Conservation (phyloP, 164 flowering plant genomes). For the Liriodendron chinense region DNA sequence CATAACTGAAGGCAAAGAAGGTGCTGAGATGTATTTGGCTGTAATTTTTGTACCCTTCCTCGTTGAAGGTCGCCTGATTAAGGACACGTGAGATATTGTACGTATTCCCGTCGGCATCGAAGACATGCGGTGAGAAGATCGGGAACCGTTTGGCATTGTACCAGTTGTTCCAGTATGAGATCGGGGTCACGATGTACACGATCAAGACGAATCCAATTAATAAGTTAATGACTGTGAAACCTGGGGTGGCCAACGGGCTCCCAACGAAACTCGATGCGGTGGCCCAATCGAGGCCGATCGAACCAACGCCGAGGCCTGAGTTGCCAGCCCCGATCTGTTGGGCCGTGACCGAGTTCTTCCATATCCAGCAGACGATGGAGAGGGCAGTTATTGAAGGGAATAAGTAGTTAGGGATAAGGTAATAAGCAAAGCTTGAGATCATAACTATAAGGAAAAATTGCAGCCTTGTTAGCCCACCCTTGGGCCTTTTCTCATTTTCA, state of each 20-base stretch:
- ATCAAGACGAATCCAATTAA: conserved; percentile 37
- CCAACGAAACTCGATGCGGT: conserved; percentile 46
- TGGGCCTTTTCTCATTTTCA: conserved; percentile 41
- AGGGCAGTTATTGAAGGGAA: conserved; percentile 54
- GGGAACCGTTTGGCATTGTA: conserved; percentile 55
- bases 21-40: conserved; percentile 49
- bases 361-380: conserved; percentile 60
- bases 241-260: conserved; percentile 58
- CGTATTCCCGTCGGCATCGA: conserved; percentile 25
- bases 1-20: conserved; percentile 39
- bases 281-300: conserved; percentile 58
- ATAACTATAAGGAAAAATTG: conserved; percentile 59
- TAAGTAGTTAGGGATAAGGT: conserved; percentile 30
- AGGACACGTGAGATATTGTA: conserved; percentile 41
- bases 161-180: conserved; percentile 50
- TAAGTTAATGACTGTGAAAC: conserved; percentile 43
- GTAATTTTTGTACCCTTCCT: conserved; percentile 36
- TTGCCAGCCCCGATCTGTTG: conserved; percentile 61
- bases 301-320: conserved; percentile 59
- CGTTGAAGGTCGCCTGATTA: conserved; percentile 25
- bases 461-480: conserved; percentile 51
- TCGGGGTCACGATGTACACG: conserved; percentile 39
- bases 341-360: conserved; percentile 32
- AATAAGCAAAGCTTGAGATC: conserved; percentile 43
- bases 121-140: conserved; percentile 43